Percentiles rank a stretch among this genome's conserved stretches.
These are phyloP conservation scores for Geranium incanum DNA, from an alignment of 441 rosid species.

Conservation along the genomic window DNA sequence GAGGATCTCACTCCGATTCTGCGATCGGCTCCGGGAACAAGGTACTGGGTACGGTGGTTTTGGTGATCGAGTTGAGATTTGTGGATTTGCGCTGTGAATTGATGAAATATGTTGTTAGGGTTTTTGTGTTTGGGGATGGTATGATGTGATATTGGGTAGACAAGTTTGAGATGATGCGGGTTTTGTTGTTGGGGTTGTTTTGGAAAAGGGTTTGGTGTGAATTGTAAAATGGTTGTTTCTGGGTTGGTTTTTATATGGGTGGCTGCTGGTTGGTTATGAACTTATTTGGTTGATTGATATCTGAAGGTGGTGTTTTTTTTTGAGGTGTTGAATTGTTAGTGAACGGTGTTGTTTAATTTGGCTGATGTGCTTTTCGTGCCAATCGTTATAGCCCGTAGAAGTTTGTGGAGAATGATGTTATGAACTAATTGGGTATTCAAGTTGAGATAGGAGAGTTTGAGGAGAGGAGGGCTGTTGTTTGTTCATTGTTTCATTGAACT, in stretches of 20 bases:
- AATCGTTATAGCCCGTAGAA: neutral
- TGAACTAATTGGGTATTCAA: neutral
- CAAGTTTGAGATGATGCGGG: neutral
- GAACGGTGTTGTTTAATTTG: neutral
- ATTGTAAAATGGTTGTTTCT: neutral
- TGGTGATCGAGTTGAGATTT: neutral
- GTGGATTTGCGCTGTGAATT: neutral
- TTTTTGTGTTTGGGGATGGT: neutral
- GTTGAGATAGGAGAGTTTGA: neutral
- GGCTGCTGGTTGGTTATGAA: too few species aligned
- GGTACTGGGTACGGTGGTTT: neutral
- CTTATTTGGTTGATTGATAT: neutral
- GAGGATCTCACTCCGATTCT: neutral
- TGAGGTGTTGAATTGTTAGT: neutral
- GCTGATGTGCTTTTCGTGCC: neutral
- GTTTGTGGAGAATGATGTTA: neutral
- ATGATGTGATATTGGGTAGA: neutral
- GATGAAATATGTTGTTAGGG: neutral
- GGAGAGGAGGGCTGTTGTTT: neutral
- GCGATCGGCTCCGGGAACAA: neutral
- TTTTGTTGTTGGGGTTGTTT: too few species aligned
- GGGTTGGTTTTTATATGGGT: neutral
- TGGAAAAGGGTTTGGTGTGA: neutral
- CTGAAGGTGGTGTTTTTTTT: neutral
- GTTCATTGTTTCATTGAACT: neutral